These are phyloP conservation scores for Furcasterigmium furcatum DNA, from an alignment of 2,329 filamentous ascomycete species.

Conservation along the genomic window DNA sequence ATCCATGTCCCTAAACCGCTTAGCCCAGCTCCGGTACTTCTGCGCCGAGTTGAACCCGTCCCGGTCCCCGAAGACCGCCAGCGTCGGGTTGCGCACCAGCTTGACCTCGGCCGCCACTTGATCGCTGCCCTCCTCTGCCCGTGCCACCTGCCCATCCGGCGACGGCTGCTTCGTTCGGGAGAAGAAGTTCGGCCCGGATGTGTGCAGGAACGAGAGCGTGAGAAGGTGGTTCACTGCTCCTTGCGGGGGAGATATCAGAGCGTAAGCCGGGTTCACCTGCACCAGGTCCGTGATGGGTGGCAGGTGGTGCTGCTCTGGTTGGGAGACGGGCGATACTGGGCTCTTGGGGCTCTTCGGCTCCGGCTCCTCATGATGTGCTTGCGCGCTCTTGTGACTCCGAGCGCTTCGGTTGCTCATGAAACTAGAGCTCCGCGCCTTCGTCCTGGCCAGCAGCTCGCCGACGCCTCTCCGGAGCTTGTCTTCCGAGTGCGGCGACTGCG, in stretches of 20 bases:
- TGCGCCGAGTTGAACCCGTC: constrained; percentile 70
- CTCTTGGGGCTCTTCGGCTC: background rate
- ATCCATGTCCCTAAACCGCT: constrained; percentile 39
- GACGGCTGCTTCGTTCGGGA: constrained; percentile 14
- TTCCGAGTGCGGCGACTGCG: constrained; percentile 41
- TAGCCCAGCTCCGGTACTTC: constrained; percentile 65
- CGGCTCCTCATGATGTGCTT: background rate
- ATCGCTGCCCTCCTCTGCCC: constrained; percentile 11
- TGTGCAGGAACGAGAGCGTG: constrained; percentile 54
- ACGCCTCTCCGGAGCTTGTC: constrained; percentile 45
- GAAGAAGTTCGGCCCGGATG: constrained; percentile 13
- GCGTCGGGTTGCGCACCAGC: constrained; percentile 53
- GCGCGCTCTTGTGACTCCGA: constrained; percentile 3
- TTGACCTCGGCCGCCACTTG: constrained; percentile 43
- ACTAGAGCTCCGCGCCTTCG: constrained; percentile 22
- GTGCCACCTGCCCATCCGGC: constrained; percentile 4
- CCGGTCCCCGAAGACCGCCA: constrained; percentile 71
- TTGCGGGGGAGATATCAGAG: constrained; percentile 67
- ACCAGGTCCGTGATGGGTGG: constrained; percentile 29
- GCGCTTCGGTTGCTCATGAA: background rate
- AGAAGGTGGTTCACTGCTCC: constrained; percentile 58
- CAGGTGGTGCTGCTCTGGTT: too few species aligned
- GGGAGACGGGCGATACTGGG: too few species aligned
- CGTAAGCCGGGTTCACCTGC: constrained; percentile 45
- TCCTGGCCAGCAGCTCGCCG: constrained; percentile 41